Evolutionary conservation across 306 rosid genomes (phyloP).

Genomic region (Pueraria montana): DNA sequence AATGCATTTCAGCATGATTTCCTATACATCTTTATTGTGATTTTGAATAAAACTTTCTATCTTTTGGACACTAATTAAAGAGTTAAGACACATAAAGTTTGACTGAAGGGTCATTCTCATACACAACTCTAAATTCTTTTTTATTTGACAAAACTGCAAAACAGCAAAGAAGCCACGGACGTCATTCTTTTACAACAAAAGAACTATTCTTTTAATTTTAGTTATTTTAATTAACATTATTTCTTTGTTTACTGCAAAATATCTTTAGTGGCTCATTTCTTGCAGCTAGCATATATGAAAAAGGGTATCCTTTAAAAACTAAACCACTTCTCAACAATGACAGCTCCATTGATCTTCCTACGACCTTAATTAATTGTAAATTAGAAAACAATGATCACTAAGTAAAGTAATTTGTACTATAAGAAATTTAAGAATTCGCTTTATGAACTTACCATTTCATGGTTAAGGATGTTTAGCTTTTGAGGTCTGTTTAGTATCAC

Average conservation of each 20-base stretch:
- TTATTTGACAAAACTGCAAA: conserved; percentile 39
- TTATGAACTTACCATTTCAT: conserved; percentile 45
- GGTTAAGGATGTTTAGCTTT: conserved; percentile 31
- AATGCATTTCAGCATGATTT: too few species aligned
- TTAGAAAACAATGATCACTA: background rate
- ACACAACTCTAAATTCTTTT: conserved; percentile 25
- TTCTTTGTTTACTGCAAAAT: background rate
- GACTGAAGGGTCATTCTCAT: conserved; percentile 45
- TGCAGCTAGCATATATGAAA: background rate
- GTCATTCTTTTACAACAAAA: background rate
- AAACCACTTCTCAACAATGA: background rate
- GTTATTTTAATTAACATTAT: background rate
- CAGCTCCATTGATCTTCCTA: background rate
- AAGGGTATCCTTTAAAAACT: background rate
- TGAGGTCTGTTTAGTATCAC: conserved; percentile 38
- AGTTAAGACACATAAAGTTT: too few species aligned
- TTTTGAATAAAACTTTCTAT: too few species aligned
- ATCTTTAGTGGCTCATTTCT: background rate
- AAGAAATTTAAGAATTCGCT: background rate
- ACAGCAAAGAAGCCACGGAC: background rate
- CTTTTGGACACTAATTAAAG: too few species aligned
- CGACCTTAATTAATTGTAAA: background rate
- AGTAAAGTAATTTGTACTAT: background rate
- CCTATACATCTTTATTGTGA: too few species aligned
- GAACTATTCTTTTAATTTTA: background rate